A percentile compares a stretch with the other conserved stretches of the same genome.
These are phyloP conservation scores for Delonix regia DNA, from an alignment of 306 rosid species.

Conservation along the genomic window DNA sequence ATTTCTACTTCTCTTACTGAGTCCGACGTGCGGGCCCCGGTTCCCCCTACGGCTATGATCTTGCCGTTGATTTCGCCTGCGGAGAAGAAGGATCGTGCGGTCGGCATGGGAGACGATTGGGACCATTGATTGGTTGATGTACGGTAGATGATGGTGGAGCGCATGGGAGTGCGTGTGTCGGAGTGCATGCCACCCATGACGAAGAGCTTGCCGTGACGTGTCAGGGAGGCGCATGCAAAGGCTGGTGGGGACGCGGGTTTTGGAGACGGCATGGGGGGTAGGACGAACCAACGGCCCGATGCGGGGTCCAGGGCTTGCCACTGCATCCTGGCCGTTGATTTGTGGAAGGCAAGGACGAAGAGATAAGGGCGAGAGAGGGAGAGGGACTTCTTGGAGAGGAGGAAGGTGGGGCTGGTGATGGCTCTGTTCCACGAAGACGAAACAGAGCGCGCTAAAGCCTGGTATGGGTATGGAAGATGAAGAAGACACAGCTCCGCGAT, in stretches of 20 bases:
- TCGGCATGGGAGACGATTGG: background rate
- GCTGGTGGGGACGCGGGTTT: conserved; percentile 2
- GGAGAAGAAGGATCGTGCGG: conserved; percentile 32
- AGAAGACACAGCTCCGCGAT: conserved; percentile 69
- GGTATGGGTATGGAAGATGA: conserved; percentile 70
- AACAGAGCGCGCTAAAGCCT: conserved; percentile 56
- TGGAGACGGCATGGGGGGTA: conserved; percentile 51
- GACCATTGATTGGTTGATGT: conserved; percentile 62
- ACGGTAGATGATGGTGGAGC: conserved; percentile 35
- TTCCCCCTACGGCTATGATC: conserved; percentile 49
- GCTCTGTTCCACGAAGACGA: conserved; percentile 68
- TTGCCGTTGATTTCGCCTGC: conserved; percentile 43
- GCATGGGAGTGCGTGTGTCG: conserved; percentile 28
- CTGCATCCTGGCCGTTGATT: conserved; percentile 46
- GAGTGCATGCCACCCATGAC: conserved; percentile 43
- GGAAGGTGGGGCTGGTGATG: conserved; percentile 45
- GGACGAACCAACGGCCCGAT: conserved; percentile 63
- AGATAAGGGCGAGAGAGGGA: conserved; percentile 48
- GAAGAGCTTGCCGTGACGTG: conserved; percentile 59
- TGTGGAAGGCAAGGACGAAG: conserved; percentile 52
- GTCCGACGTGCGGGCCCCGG: background rate
- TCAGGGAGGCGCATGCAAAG: conserved; percentile 50
- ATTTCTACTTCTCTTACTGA: background rate
- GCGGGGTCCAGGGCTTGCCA: conserved; percentile 73
- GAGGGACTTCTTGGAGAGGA: conserved; percentile 35